Evolutionary conservation across 805 yeast species (phyloP), one percentile per base, ranked within the genome.

Genomic region (Saturnispora saitoi): DNA sequence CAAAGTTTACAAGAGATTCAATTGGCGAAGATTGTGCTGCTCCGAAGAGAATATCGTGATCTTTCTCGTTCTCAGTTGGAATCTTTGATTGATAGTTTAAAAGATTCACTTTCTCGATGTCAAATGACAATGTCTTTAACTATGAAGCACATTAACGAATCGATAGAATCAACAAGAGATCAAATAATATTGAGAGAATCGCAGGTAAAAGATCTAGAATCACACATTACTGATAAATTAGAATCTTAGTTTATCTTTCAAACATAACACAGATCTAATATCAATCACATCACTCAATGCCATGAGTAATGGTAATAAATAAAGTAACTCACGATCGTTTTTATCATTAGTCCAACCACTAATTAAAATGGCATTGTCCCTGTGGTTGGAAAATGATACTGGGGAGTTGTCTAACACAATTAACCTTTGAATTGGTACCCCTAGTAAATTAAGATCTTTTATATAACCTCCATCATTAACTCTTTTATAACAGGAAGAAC

Each of bases 301-400:
- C 58, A 81, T 77, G 39, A 88, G 67, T 59, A 93, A 68, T 1
- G 99, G 98, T 39, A 93, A 64, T 46, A 93, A 67, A 57, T 88
- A 81, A 65, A 93, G 69, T 50, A 93, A 69, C 58, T 88, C 95
- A 20, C 81, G 71, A 61, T 93, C 99, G 32, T 83, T 77, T n/a
- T 95, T 95, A 65, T 93, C 99, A 60, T 86, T 87, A 53, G 93
- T 88, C 99, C 99, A 93, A 42, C 99, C 98, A 66, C 90, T 96
- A 6, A 93, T 88, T 69, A 84, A 81, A 20, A 93, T 83, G 1
- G 96, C 99, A 60, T 93, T 93, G 55, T 82, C 82, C 51, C 81
- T 86, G 63, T 91, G 90, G 63, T 78, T 68, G 14, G 87, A 81
- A 63, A 86, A 93, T 59, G 95, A 84, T 24, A 89, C 77, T 1